Conservation (phyloP, 2,329 filamentous ascomycete species). For the Leptographium lundbergii region DNA sequence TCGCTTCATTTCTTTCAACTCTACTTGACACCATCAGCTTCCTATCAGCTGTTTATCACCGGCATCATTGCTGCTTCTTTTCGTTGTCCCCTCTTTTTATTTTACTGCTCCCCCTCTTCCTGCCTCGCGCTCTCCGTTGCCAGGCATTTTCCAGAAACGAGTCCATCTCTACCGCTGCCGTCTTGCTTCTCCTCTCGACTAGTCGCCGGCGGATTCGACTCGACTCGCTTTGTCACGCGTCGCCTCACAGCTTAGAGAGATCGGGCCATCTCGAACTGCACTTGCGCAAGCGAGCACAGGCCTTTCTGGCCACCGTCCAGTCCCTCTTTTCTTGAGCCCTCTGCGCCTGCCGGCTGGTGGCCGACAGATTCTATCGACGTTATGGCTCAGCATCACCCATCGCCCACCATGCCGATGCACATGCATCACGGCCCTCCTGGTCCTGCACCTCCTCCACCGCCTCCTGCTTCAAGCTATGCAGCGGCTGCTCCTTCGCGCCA, state of each 20-base stretch:
- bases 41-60: neutral
- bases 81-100: neutral
- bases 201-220: neutral
- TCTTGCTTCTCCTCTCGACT: neutral
- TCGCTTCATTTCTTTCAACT: neutral
- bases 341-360: conserved; percentile 1
- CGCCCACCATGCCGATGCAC: conserved; percentile 64
- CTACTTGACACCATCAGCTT: neutral
- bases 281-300: neutral
- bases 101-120: neutral
- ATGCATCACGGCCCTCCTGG: conserved; percentile 51
- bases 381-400: conserved; percentile 72
- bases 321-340: conserved; percentile 1
- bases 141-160: neutral
- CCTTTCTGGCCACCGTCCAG: neutral
- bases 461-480: conserved; percentile 32
- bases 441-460: conserved; percentile 32
- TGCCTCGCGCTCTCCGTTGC: neutral
- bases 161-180: neutral
- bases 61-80: neutral
- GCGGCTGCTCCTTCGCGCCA: conserved; percentile 48
- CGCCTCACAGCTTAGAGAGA: neutral
- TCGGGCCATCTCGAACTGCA: neutral
- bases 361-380: neutral
- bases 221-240: neutral